phyloP scores from a whole-genome alignment of 108 stramenopile species.

The Nannochloropsis gaditana region DNA sequence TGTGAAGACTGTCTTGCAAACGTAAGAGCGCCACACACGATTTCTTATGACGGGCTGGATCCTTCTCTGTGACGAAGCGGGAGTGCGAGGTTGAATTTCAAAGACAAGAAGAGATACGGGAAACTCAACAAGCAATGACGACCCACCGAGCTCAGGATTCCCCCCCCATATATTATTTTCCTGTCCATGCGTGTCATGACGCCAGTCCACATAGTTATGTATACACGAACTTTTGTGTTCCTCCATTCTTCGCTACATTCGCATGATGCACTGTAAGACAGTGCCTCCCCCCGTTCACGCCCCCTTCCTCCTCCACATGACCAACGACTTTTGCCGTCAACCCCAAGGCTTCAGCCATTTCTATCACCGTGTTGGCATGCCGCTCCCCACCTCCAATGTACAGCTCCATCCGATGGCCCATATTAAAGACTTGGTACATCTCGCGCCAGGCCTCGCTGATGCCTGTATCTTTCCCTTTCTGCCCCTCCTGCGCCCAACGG shows the following conservation, averaged over 20 bases:
- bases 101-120: too few species aligned
- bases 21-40: too few species aligned
- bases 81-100: too few species aligned
- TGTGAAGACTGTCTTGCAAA: too few species aligned
- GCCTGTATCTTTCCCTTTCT: constrained; percentile 9
- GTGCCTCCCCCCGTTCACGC: neutral
- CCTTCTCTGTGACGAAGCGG: too few species aligned
- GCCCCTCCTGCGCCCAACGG: neutral
- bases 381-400: constrained; percentile 22
- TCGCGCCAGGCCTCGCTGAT: constrained; percentile 19
- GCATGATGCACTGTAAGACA: neutral
- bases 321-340: constrained; percentile 30
- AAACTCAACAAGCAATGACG: too few species aligned
- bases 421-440: constrained; percentile 39
- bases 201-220: neutral
- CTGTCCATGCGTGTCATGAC: too few species aligned
- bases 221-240: neutral
- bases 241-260: neutral
- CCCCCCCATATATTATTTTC: too few species aligned
- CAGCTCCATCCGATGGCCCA: constrained; percentile 32
- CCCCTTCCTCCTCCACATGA: constrained; percentile 28
- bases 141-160: too few species aligned
- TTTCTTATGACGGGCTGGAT: too few species aligned
- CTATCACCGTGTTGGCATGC: constrained; percentile 25
- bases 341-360: constrained; percentile 21